phyloP scores from a whole-genome alignment of 2,329 filamentous ascomycete genomes.

The Metarhizium humberi region DNA sequence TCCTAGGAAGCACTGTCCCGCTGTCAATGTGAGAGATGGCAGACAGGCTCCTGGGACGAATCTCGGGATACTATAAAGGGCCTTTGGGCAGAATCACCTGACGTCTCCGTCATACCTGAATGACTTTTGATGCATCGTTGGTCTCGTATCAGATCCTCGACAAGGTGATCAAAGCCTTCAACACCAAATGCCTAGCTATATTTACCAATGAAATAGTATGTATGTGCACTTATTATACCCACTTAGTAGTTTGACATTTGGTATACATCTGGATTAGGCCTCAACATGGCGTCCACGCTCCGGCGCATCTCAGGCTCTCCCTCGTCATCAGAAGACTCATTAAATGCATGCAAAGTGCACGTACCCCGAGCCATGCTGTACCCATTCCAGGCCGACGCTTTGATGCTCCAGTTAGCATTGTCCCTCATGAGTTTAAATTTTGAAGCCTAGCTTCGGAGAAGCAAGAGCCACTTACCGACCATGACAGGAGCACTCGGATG shows the following conservation, averaged over 20 bases:
- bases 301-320: conserved; percentile 50
- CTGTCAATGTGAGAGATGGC: too few relatives aligned
- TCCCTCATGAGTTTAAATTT: too few relatives aligned
- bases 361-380: conserved; percentile 65
- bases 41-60: too few relatives aligned
- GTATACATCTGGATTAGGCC: conserved; percentile 22
- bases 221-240: not conserved
- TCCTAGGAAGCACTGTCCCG: too few relatives aligned
- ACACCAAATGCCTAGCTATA: not conserved
- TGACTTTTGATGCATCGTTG: too few relatives aligned
- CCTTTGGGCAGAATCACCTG: too few relatives aligned
- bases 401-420: not conserved
- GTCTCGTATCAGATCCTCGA: not conserved
- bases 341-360: conserved; percentile 70
- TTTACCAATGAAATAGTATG: not conserved
- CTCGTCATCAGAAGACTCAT: conserved; percentile 54
- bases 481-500: conserved; percentile 77
- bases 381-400: conserved; percentile 77
- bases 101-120: too few relatives aligned
- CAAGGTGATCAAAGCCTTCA: not conserved
- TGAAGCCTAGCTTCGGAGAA: too few relatives aligned
- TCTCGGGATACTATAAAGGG: too few relatives aligned
- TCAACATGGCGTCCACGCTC: conserved; percentile 51
- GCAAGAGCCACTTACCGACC: conserved; percentile 39
- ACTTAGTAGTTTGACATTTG: conserved; percentile 1